Evolutionary conservation across 2,329 filamentous ascomycete genomes (phyloP), one percentile per base, ranked within the genome.

Genomic region (Trichoderma sp.): DNA sequence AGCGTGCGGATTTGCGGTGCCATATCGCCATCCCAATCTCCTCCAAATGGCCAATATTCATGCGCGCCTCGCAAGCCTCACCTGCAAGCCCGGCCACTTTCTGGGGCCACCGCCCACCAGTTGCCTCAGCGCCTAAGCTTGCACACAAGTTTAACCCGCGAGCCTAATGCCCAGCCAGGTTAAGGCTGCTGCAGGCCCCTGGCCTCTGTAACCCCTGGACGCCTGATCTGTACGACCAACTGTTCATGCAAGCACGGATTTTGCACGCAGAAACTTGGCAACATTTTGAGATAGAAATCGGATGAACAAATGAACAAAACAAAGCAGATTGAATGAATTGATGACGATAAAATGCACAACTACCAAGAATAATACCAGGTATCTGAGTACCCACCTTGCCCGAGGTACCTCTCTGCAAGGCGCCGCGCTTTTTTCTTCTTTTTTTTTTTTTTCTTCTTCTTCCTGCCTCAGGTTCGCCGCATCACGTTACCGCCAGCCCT

Each of bases 381-480:
- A 35, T 12, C 12, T 13, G 7, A 7, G 29, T 29, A 29, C 29
- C 29, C 10, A 35, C 34, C 4, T 35, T n/a, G n/a, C n/a, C n/a
- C n/a, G n/a, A n/a, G 10, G 34, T 35, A 35, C 19, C 19, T 17
- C 39, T 22, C 5, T 27, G 45, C 45, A 50, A 15, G 22, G 2
- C 34, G 9, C 19, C 12, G 17, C 39, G 17, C 58, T 13, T 15
- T 34, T 15, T 12, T 57, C 12, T 32, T 8, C 34, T 39, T 53
- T n/a, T 25, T 27, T 5, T 50, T 27, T 17, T 3, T 56, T 9
- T 34, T 13, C 53, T 25, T 32, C 45, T 48, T n/a, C 39, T 29
- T 64, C 25, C 22, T 67, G 64, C 64, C 61, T 67, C 64, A 67
- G 64, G 64, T 67, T 58, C 56, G n/a, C 42, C 64, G 35, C 13